Percentiles rank a stretch among this genome's conserved stretches.
These are phyloP conservation scores for Singerocomus rubriflavus DNA, from an alignment of 1,284 basidiomycete genomes.

Conservation along the genomic window DNA sequence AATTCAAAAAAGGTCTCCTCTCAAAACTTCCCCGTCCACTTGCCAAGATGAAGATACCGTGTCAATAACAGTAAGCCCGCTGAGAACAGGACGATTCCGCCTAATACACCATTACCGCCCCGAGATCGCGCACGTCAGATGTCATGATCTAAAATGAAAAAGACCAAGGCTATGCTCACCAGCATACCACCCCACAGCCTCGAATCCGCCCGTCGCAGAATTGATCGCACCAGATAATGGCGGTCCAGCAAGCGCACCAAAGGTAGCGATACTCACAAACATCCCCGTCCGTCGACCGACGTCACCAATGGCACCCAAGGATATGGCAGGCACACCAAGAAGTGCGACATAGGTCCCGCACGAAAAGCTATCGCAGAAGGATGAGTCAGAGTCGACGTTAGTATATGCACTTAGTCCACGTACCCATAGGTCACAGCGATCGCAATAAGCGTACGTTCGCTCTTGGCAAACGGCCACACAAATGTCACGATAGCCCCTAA, in stretches of 20 bases:
- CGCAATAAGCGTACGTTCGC: slow-evolving; percentile 31
- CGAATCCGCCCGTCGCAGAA: slow-evolving; percentile 32
- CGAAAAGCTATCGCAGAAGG: slow-evolving; percentile 50
- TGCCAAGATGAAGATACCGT: slow-evolving; percentile 29
- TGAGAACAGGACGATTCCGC: slow-evolving; percentile 27
- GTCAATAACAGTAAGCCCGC: slow-evolving; percentile 25
- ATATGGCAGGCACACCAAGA: slow-evolving; percentile 52
- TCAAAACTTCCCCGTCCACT: slow-evolving; percentile 28
- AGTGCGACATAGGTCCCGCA: slow-evolving; percentile 58
- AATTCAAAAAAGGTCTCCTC: no score
- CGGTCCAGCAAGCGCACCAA: slow-evolving; percentile 47
- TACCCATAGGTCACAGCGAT: slow-evolving; percentile 46
- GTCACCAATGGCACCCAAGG: slow-evolving; percentile 57
- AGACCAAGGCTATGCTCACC: slow-evolving; percentile 36
- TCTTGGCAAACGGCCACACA: slow-evolving; percentile 43
- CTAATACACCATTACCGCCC: no score
- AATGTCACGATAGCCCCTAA: slow-evolving; percentile 40
- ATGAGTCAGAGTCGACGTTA: no score
- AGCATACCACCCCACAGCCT: slow-evolving; percentile 45
- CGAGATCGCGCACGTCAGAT: no score
- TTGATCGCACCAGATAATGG: slow-evolving; percentile 51
- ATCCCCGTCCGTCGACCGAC: slow-evolving; percentile 60
- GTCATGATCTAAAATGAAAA: no score
- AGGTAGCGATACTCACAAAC: slow-evolving; percentile 48
- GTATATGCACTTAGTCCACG: no score